Base-by-base conservation (phyloP, 148 eudicot species). In the Chenopodium quinoa region DNA sequence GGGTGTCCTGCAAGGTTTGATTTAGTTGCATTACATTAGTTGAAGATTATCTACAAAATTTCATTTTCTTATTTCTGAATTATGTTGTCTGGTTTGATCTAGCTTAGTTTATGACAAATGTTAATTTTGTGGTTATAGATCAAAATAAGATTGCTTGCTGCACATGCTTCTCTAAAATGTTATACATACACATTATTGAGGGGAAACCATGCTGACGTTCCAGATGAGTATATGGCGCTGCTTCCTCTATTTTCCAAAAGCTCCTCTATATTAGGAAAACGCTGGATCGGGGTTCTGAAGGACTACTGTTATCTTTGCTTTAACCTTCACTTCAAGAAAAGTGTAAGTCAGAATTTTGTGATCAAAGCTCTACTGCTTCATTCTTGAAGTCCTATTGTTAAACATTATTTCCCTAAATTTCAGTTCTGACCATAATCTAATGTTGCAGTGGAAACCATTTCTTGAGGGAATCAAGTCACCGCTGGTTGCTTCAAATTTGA, bases 161-260 rank as follows among this genome's bases (percentile, higher is more conserved):
- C 97, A 81, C 98, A 96, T 89, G 99, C 98, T 71, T 93, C 99
- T 73, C 95, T 96, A 71, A 96, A 96, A 86, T 96, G 99, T 84
- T 90, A 93, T 86, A 92, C 93, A 76, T 96, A 89, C 87, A 88
- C 94, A 64, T 91, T 89, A 85, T 87, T 96, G 88, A 89, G 92
- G 86, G 86, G 88, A 78, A 88, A 91, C 78, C 89, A 87, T 79
- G 81, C 83, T 27, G 90, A 87, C 82, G 87, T 91, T 75, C 92
- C 98, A 34, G 93, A 92, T 76, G 99, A 93, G 90, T 92, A 87
- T 85, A 82, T 90, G 87, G 92, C 97, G 22, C 88, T 91, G 75
- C 82, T 93, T 75, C 98, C 98, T 40, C 83, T 96, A 75, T 93
- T 93, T 87, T 90, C 98, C 44, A 91, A 92, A 87, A 91, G 88